Percentiles rank a stretch among this genome's conserved stretches.
Evolutionary conservation across 83 land plant genomes (phyloP).

Genomic region (Picea abies): DNA sequence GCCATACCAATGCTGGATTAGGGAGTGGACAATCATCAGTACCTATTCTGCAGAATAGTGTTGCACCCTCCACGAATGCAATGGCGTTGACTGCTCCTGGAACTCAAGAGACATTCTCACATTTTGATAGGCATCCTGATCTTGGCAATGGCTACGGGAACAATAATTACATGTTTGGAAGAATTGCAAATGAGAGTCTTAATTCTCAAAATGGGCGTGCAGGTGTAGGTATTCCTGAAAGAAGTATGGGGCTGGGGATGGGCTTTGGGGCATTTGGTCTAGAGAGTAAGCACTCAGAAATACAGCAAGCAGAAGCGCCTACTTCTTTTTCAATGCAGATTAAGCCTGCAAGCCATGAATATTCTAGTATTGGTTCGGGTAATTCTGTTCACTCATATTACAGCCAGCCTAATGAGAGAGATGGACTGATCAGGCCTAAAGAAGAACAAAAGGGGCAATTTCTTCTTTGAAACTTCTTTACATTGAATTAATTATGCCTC

Average conservation of each 20-base stretch:
- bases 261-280: conserved; percentile 3
- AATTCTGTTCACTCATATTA: not conserved
- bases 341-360: conserved; percentile 10
- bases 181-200: not conserved
- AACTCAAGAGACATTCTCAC: not conserved
- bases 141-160: not conserved
- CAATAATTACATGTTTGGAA: conserved; percentile 9
- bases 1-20: conserved; percentile 33
- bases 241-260: conserved; percentile 1
- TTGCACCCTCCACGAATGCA: not conserved
- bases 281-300: conserved; percentile 5
- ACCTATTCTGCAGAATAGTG: conserved; percentile 13
- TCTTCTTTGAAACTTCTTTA: conserved; percentile 4
- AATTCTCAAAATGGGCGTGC: conserved; percentile 5
- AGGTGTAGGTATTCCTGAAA: not conserved
- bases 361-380: not conserved
- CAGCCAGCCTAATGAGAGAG: conserved; percentile 3
- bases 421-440: conserved; percentile 12
- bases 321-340: not conserved
- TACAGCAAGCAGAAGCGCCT: not conserved
- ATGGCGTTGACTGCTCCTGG: conserved; percentile 5
- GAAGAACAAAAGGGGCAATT: conserved; percentile 11
- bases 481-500: not conserved
- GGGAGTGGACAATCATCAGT: conserved; percentile 6
- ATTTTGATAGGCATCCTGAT: conserved; percentile 18